Evolutionary conservation across 352 stramenopile species (phyloP), one percentile per base, ranked within the genome.

Genomic region (Phytophthora colocasiae): DNA sequence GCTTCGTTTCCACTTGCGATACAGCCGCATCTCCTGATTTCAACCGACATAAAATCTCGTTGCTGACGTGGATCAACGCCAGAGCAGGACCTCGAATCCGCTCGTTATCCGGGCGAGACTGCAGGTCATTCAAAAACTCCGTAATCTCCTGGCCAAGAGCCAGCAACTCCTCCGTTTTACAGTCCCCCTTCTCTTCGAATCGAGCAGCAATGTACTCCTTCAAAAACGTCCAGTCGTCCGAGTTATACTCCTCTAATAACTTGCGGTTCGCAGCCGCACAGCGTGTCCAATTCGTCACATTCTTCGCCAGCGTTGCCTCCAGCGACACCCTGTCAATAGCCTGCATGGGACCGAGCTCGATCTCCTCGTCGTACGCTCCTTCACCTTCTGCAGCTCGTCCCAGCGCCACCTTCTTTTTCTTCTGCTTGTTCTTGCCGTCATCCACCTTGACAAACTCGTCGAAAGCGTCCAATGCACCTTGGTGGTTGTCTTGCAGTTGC

Each of bases 171-270:
- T 59, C 51, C 4, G 40, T 22, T 3, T 44, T 56, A 17, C 48
- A 45, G 1, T 40, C 11, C 17, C 40, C 14, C n/a, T 59, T 59
- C 22, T 84, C 56, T 34, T 85, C 38, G 19, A 93, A 83, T 39
- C 69, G 68, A 24, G 80, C 81, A 22, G 63, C 69, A 29, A 93
- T 82, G 53, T 85, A 91, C 19, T 85, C 77, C 14, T 77, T 83
- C 22, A 93, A 71, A 72, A 93, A 94, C 8, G 75, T 85, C 88
- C 88, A 96, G 69, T 96, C 88, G 58, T 96, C 88, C 0, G 80
- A 83, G 59, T 93, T 92, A 64, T 79, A 89, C 15, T 87, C 60
- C 58, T 89, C 78, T 27, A 96, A 61, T 29, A 94, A 72, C 68
- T 68, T 68, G 32, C 77, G 59, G 65, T 89, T 90, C 27, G 89